Evolutionary conservation across 176 grass and related monocot genomes (phyloP), one percentile per base, ranked within the genome.

Genomic region (Zizania latifolia): DNA sequence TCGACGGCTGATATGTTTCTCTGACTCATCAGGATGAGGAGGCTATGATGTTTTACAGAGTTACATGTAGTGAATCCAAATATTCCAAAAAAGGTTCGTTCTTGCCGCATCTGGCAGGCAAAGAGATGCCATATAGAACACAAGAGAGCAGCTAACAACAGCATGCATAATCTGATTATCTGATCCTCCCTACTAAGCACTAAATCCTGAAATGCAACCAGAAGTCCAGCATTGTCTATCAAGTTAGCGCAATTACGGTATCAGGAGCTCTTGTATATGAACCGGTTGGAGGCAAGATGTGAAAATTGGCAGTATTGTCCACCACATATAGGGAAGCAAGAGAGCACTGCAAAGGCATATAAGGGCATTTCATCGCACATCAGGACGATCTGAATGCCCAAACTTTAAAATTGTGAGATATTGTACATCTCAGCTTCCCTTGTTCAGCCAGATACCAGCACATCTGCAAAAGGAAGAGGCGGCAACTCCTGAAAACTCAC

Each of bases 401-500:
- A 43, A 53, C n/a, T 76, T n/a, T 61, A 74, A 78, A 79, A 83
- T 21, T 51, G 68, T 17, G 48, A 22, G 48, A 53, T 41, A 45
- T 3, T 16, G 54, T 74, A 54, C 15, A 29, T 72, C 28, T 36
- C 7, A 10, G 44, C 60, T 79, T 78, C 21, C 27, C 28, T 74
- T 56, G 86, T 34, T 54, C 74, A 36, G 21, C 61, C 36, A 45
- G 23, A 71, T 82, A 53, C 16, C 51, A 71, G 30, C 64, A 36
- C 36, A 23, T 39, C 68, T 17, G 74, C 39, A 83, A 40, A 71
- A 62, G 40, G 13, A 4, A 13, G 43, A 24, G 15, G 79, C 11
- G 41, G 12, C 75, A 50, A 32, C 55, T 44, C 40, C 16, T 40
- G 40, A 40, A 57, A 57, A 81, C 53, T 89, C 82, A 97, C 30